phyloP scores from a whole-genome alignment of 768 basidiomycete species.

The Flagelloscypha sp. region DNA sequence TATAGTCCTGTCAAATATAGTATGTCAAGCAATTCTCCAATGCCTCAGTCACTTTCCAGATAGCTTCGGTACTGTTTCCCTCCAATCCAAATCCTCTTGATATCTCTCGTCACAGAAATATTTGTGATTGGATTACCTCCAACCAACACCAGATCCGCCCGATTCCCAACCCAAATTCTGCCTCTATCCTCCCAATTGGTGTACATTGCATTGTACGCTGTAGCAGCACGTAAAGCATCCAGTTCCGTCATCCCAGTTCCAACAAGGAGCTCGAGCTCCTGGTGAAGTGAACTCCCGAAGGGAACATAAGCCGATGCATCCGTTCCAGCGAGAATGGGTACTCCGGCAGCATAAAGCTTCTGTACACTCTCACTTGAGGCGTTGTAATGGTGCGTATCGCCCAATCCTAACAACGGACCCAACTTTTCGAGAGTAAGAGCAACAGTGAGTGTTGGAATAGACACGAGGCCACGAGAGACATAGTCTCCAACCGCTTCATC shows the following conservation, averaged over 20 bases:
- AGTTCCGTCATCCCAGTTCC: conserved; percentile 6
- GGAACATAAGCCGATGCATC: not conserved
- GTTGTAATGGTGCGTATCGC: too few relatives aligned
- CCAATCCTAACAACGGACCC: too few relatives aligned
- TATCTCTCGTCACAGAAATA: conserved; percentile 9
- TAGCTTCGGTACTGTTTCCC: conserved; percentile 9
- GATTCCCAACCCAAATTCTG: conserved; percentile 5
- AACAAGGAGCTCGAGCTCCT: conserved; percentile 6
- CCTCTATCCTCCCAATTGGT: conserved; percentile 2
- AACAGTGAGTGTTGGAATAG: too few relatives aligned
- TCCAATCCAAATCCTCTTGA: conserved; percentile 7
- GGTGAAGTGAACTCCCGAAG: conserved; percentile 5
- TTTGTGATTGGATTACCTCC: conserved; percentile 8
- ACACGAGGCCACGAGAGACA: too few relatives aligned
- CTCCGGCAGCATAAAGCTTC: too few relatives aligned
- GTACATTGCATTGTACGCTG: conserved; percentile 2
- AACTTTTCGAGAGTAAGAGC: too few relatives aligned
- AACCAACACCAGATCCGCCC: conserved; percentile 8
- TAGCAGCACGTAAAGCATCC: conserved; percentile 7
- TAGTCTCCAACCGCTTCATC: too few relatives aligned
- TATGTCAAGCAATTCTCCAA: too few relatives aligned
- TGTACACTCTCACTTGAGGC: too few relatives aligned
- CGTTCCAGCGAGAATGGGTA: conserved; percentile 1
- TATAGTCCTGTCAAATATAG: too few relatives aligned
- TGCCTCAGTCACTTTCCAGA: too few relatives aligned